These are phyloP conservation scores for Vigna mungo DNA, from an alignment of 306 rosid genomes.

Conservation along the genomic window DNA sequence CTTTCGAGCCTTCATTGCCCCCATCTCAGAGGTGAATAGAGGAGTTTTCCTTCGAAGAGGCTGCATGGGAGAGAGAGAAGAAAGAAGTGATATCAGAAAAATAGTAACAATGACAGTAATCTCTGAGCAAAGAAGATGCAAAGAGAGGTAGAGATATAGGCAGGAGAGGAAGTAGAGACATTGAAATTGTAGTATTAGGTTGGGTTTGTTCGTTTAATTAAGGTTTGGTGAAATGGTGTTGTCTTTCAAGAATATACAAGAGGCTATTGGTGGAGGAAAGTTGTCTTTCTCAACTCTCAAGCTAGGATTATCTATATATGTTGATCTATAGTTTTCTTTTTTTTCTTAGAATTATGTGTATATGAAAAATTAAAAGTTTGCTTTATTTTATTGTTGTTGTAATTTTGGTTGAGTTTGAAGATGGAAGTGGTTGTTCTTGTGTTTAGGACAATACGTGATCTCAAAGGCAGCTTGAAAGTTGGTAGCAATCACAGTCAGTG, in stretches of 20 bases:
- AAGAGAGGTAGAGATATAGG: slow-evolving; percentile 64
- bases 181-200: slow-evolving; percentile 44
- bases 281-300: slow-evolving; percentile 66
- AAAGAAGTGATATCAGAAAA: background rate
- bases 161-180: slow-evolving; percentile 41
- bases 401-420: slow-evolving; percentile 38
- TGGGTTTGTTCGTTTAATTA: slow-evolving; percentile 57
- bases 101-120: background rate
- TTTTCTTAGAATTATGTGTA: background rate
- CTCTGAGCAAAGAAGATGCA: slow-evolving; percentile 30
- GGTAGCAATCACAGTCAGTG: slow-evolving; percentile 62
- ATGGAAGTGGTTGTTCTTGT: background rate
- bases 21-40: slow-evolving; percentile 64
- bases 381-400: background rate
- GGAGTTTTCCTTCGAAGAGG: slow-evolving; percentile 75
- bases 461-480: slow-evolving; percentile 66
- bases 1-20: slow-evolving; percentile 77
- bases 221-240: slow-evolving; percentile 85
- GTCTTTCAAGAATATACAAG: slow-evolving; percentile 56
- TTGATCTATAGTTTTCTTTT: no score
- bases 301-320: background rate
- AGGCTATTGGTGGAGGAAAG: slow-evolving; percentile 59
- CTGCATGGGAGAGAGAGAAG: slow-evolving; percentile 63
- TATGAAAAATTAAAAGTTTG: no score
- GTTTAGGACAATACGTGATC: slow-evolving; percentile 40